Conservation (phyloP, 306 rosid genomes). For the Cercis canadensis region DNA sequence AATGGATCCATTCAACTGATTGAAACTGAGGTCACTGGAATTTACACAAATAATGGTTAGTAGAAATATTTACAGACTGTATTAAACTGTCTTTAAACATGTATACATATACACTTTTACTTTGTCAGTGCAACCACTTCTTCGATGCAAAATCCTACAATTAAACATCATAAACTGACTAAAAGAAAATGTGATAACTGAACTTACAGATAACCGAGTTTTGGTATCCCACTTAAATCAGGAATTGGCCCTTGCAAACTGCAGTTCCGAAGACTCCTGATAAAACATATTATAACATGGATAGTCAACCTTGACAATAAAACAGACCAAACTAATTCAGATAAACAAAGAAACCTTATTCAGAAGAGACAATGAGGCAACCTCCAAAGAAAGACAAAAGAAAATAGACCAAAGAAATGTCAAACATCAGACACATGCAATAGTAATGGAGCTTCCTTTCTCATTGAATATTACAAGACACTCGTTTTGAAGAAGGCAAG, state of each 20-base stretch:
- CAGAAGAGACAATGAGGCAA: no score
- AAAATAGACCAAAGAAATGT: no score
- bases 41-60: constrained; percentile 35
- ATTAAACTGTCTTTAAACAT: constrained; percentile 15
- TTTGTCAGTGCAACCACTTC: constrained; percentile 21
- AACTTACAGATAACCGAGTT: constrained; percentile 74
- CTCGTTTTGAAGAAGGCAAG: constrained; percentile 15
- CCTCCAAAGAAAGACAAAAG: no score
- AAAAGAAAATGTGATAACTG: constrained; percentile 34
- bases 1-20: constrained; percentile 73
- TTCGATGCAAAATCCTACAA: constrained; percentile 4
- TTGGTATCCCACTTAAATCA: constrained; percentile 67
- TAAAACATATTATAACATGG: constrained; percentile 39
- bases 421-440: constrained; percentile 7
- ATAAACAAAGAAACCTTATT: constrained; percentile 6
- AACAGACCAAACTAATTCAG: constrained; percentile 10
- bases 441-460: background rate
- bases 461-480: background rate
- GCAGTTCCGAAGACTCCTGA: constrained; percentile 94
- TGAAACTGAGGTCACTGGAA: constrained; percentile 86
- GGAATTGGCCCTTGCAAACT: constrained; percentile 83
- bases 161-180: background rate
- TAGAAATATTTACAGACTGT: constrained; percentile 28
- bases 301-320: constrained; percentile 13
- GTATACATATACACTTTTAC: constrained; percentile 10